phyloP scores from a whole-genome alignment of 1,284 basidiomycete genomes.

The Flammula alnicola region DNA sequence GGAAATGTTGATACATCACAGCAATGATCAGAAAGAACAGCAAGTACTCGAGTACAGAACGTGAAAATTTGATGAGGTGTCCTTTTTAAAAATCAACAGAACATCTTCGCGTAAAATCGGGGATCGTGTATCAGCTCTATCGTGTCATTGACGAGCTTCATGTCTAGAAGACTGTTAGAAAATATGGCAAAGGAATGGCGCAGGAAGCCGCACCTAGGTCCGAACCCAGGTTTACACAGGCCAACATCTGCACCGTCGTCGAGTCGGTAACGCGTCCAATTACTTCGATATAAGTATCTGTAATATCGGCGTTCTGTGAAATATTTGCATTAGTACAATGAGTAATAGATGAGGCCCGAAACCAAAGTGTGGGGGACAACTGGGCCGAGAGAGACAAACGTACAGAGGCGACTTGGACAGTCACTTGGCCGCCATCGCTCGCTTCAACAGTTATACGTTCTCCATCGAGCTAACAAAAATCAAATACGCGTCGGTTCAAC shows the following conservation, averaged over 20 bases:
- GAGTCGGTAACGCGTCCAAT: conserved; percentile 71
- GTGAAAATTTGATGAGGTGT: too few relatives aligned
- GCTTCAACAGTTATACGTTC: conserved; percentile 67
- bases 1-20: too few relatives aligned
- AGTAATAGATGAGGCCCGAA: background rate
- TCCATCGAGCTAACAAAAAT: conserved; percentile 50
- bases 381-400: conserved; percentile 22
- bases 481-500: conserved; percentile 7
- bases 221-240: conserved; percentile 64
- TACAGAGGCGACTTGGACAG: conserved; percentile 56
- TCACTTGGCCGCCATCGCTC: conserved; percentile 74
- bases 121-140: conserved; percentile 69
- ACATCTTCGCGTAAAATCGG: conserved; percentile 57
- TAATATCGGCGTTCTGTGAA: conserved; percentile 51
- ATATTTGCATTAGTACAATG: background rate
- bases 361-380: conserved; percentile 2
- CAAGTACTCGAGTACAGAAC: too few relatives aligned
- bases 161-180: conserved; percentile 45
- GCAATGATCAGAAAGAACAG: too few relatives aligned
- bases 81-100: too few relatives aligned
- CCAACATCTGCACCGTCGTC: conserved; percentile 65
- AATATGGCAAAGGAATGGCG: background rate
- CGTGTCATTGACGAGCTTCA: conserved; percentile 68
- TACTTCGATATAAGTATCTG: conserved; percentile 72
- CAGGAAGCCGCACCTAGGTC: conserved; percentile 63